Conservation (phyloP, 805 yeast species). For the Metahyphopichia silvanorum region DNA sequence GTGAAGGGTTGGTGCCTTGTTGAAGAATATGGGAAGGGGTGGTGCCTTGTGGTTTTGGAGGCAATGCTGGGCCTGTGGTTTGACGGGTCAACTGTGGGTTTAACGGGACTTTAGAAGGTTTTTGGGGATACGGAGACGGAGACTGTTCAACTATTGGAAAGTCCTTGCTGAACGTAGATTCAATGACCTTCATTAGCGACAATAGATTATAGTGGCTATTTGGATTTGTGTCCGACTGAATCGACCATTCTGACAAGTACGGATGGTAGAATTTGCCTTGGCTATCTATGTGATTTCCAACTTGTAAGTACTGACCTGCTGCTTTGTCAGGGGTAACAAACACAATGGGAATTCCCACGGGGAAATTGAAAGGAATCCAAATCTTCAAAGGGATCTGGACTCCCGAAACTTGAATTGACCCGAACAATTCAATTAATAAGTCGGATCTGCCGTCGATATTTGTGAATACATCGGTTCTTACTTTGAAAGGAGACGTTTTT, state of each 20-base stretch:
- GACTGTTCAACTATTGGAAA: conserved; percentile 43
- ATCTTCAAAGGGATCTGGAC: conserved; percentile 52
- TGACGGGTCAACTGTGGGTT: conserved; percentile 9
- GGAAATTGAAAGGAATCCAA: conserved; percentile 78
- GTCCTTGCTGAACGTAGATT: conserved; percentile 34
- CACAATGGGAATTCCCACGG: conserved; percentile 61
- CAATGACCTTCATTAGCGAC: conserved; percentile 26
- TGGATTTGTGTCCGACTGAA: conserved; percentile 9
- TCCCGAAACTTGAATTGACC: conserved; percentile 42
- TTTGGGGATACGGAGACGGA: conserved; percentile 20
- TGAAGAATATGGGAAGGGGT: neutral
- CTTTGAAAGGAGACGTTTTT: conserved; percentile 43
- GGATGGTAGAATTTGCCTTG: conserved; percentile 76
- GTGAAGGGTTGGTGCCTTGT: neutral
- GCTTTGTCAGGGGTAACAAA: conserved; percentile 55
- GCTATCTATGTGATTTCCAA: conserved; percentile 65
- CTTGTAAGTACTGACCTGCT: conserved; percentile 40
- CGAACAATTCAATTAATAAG: conserved; percentile 62
- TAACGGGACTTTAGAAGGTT: conserved; percentile 11
- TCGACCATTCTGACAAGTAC: conserved; percentile 56
- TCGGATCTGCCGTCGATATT: conserved; percentile 55
- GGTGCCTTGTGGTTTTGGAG: conserved; percentile 13
- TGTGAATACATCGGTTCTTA: conserved; percentile 59
- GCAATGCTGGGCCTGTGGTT: conserved; percentile 22
- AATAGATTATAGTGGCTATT: conserved; percentile 21